A percentile compares a stretch with the other conserved stretches of the same genome.
These are phyloP conservation scores for Lomentospora prolificans DNA, from an alignment of 2,329 filamentous ascomycete genomes.

Conservation along the genomic window DNA sequence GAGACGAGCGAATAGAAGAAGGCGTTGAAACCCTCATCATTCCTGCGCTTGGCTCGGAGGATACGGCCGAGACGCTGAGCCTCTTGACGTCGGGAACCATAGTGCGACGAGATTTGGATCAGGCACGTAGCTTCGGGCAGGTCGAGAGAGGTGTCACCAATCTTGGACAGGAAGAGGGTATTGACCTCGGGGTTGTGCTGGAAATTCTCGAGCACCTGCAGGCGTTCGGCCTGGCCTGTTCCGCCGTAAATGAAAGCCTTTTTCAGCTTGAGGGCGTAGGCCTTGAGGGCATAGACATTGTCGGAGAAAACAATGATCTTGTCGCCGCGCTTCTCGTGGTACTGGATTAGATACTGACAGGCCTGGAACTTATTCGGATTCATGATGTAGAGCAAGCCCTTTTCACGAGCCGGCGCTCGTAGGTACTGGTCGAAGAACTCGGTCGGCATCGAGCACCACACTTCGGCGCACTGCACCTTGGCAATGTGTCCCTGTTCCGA, in stretches of 20 bases:
- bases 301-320: constrained; percentile 98
- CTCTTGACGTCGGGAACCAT: constrained; percentile 92
- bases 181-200: constrained; percentile 85
- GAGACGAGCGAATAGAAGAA: constrained; percentile 98
- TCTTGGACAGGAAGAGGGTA: constrained; percentile 93
- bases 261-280: constrained; percentile 71
- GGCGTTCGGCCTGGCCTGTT: constrained; percentile 75
- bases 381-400: constrained; percentile 73
- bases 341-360: constrained; percentile 96
- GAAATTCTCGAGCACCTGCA: constrained; percentile 85
- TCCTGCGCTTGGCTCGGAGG: constrained; percentile 85
- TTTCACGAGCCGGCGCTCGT: constrained; percentile 45
- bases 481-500: constrained; percentile 96
- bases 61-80: constrained; percentile 90
- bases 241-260: constrained; percentile 90
- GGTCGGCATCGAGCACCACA: constrained; percentile 98
- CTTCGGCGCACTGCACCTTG: constrained; percentile 92
- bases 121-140: constrained; percentile 91
- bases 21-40: constrained; percentile 97
- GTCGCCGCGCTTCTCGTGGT: constrained; percentile 87
- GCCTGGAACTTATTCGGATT: constrained; percentile 96
- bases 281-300: constrained; percentile 84
- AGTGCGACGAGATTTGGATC: constrained; percentile 96
- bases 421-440: constrained; percentile 97
- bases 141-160: constrained; percentile 96